A percentile compares a stretch with the other conserved stretches of the same genome.
Conservation (phyloP, 495 filamentous ascomycete genomes). For the Saxophila tyrrhenica region DNA sequence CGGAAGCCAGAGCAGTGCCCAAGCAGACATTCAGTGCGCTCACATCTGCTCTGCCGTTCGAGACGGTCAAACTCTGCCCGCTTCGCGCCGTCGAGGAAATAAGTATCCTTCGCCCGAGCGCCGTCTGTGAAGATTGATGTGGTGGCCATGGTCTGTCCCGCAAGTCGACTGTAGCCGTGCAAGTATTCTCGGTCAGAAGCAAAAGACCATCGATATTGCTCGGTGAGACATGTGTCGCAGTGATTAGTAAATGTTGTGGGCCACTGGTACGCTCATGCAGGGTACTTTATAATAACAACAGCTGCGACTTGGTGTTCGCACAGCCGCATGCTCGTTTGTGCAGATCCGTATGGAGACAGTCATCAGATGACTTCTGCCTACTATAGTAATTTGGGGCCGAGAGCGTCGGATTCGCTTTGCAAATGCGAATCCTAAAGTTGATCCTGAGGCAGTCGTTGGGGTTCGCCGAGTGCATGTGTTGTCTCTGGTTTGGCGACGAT, state of each 20-base stretch:
- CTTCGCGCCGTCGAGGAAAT: neutral
- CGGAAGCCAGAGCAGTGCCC: no score
- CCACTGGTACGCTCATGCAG: no score
- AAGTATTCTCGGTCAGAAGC: neutral
- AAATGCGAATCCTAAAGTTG: no score
- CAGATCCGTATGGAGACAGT: no score
- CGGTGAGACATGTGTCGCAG: neutral
- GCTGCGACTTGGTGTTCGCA: no score
- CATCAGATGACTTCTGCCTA: no score
- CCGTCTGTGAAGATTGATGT: neutral
- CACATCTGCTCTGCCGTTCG: neutral
- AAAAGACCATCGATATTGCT: neutral
- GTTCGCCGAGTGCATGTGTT: neutral
- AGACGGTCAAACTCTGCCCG: neutral
- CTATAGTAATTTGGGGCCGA: no score
- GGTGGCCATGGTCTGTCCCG: neutral
- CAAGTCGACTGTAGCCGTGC: neutral
- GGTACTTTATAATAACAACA: no score
- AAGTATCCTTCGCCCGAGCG: neutral
- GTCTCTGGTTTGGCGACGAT: neutral
- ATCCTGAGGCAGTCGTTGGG: neutral
- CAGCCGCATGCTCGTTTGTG: no score
- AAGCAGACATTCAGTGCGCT: neutral
- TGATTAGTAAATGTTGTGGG: no score
- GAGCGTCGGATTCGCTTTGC: no score